These are phyloP conservation scores for Aspergillus nanangensis DNA, from an alignment of 495 filamentous ascomycete species.

Conservation along the genomic window DNA sequence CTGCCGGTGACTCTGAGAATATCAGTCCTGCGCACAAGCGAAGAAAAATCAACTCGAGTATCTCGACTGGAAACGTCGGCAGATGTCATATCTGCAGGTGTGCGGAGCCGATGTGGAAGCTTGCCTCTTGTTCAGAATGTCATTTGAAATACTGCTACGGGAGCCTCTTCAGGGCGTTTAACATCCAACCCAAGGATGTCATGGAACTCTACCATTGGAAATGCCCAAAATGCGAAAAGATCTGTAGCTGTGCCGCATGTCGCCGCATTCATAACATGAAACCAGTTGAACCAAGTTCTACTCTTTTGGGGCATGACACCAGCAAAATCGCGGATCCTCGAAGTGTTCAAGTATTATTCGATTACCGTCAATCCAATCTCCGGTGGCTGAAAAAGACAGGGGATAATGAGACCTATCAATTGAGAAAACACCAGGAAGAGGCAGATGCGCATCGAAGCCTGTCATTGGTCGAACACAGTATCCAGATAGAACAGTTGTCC, in stretches of 20 bases:
- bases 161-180: constrained; percentile 81
- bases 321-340: constrained; percentile 81
- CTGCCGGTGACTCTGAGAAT: constrained; percentile 15
- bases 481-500: constrained; percentile 19
- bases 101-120: constrained; percentile 72
- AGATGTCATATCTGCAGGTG: constrained; percentile 79
- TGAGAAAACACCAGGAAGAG: constrained; percentile 45
- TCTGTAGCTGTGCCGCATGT: constrained; percentile 82
- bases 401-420: constrained; percentile 42
- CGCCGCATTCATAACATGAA: constrained; percentile 51
- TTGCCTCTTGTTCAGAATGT: constrained; percentile 73
- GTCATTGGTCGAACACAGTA: constrained; percentile 33
- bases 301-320: constrained; percentile 84
- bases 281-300: constrained; percentile 79
- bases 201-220: constrained; percentile 79
- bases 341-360: constrained; percentile 80
- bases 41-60: constrained; percentile 37
- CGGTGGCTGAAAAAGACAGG: constrained; percentile 63
- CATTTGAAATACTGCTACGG: constrained; percentile 79
- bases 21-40: constrained; percentile 41
- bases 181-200: constrained; percentile 70
- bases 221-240: constrained; percentile 78
- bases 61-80: constrained; percentile 34
- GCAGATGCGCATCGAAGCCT: constrained; percentile 44
- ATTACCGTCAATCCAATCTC: constrained; percentile 79